A percentile compares a stretch with the other conserved stretches of the same genome.
phyloP scores from a whole-genome alignment of 352 stramenopile species.

The Globisporangium nunn region DNA sequence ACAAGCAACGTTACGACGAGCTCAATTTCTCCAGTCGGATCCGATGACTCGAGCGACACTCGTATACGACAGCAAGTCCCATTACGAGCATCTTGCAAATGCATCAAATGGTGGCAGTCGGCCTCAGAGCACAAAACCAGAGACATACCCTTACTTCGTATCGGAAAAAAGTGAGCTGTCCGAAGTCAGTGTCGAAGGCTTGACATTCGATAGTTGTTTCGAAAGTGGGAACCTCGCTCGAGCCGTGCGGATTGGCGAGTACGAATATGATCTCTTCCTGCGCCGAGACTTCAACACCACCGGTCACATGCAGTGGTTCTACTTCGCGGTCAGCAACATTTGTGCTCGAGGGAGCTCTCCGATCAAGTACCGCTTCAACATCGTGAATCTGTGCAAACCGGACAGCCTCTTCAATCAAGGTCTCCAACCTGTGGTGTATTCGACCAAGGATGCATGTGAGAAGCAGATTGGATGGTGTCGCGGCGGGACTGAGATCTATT shows the following conservation, averaged over 20 bases:
- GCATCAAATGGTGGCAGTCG: neutral
- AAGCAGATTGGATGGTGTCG: conserved; percentile 67
- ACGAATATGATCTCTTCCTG: conserved; percentile 89
- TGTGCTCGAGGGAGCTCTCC: conserved; percentile 1
- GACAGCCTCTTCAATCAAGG: conserved; percentile 90
- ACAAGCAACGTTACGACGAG: conserved; percentile 10
- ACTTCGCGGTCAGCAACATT: conserved; percentile 88
- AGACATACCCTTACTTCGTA: conserved; percentile 29
- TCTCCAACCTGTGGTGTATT: conserved; percentile 89
- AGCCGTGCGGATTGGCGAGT: conserved; percentile 72
- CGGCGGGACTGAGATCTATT: conserved; percentile 77
- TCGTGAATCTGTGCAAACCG: conserved; percentile 91
- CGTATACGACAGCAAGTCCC: conserved; percentile 44
- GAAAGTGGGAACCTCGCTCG: conserved; percentile 89
- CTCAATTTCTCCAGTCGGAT: conserved; percentile 36
- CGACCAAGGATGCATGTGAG: conserved; percentile 43
- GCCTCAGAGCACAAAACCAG: conserved; percentile 1
- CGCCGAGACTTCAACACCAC: conserved; percentile 80
- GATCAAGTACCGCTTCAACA: conserved; percentile 82
- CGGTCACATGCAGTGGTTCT: conserved; percentile 91
- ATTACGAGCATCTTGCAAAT: conserved; percentile 7
- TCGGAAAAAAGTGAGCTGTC: conserved; percentile 20
- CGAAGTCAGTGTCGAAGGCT: conserved; percentile 9
- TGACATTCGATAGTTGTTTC: conserved; percentile 91
- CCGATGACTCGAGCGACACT: conserved; percentile 24